A percentile compares a stretch with the other conserved stretches of the same genome.
phyloP scores from a whole-genome alignment of 169 alveolate species.

The Plasmodium berghei region DNA sequence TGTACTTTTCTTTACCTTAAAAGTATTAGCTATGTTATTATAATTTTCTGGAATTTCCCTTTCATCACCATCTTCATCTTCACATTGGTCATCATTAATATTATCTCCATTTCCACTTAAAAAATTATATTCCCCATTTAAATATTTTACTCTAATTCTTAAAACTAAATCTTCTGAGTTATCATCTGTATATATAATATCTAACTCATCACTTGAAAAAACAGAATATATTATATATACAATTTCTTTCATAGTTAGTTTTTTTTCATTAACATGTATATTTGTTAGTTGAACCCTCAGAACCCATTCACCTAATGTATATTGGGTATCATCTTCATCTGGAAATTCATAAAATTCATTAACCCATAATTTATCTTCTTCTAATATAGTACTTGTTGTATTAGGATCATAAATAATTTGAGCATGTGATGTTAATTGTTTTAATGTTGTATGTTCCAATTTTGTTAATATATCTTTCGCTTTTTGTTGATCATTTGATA shows the following conservation, averaged over 20 bases:
- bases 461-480: conserved; percentile 95
- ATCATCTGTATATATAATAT: conserved; percentile 97
- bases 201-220: conserved; percentile 91
- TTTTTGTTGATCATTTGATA: conserved; percentile 91
- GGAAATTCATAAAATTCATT: conserved; percentile 96
- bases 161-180: conserved; percentile 96
- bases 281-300: conserved; percentile 96
- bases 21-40: neutral
- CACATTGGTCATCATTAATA: conserved; percentile 28
- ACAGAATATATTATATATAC: conserved; percentile 93
- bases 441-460: conserved; percentile 97
- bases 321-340: conserved; percentile 92
- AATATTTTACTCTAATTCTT: conserved; percentile 93
- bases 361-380: conserved; percentile 95
- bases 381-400: conserved; percentile 94
- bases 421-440: conserved; percentile 92
- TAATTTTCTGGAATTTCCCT: neutral
- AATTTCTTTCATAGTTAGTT: conserved; percentile 95
- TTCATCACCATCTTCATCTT: conserved; percentile 46
- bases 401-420: conserved; percentile 98
- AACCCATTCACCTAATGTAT: conserved; percentile 95
- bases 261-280: conserved; percentile 95
- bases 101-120: conserved; percentile 71
- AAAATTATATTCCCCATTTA: conserved; percentile 78
- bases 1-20: neutral